Evolutionary conservation across 805 yeast genomes (phyloP), one percentile per base, ranked within the genome.

Genomic region (Barnettozyma salicaria): DNA sequence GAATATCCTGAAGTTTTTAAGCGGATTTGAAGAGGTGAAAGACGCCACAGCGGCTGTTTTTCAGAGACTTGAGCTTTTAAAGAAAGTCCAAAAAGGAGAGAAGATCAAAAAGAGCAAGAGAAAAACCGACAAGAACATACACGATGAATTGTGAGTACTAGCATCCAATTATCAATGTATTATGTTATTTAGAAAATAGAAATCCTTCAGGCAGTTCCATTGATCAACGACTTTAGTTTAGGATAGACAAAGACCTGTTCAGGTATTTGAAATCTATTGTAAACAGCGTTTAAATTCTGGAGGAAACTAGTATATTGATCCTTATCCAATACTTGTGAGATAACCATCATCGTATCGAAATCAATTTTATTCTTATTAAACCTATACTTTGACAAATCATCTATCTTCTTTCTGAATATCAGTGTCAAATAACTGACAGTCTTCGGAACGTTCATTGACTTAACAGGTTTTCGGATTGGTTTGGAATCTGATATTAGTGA

Each of bases 1-100:
- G 5, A 50, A 42, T 1, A 46, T 70, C 19, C 41, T 61, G 5
- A 35, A 54, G 24, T 69, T 56, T 41, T 32, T 70, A 7, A 28
- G 48, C 3, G 34, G 51, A 8, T 60, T 49, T 38, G 64, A 55
- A 8, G 46, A 39, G 3, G 63, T 71, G 1, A 28, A 37, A 6
- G 69, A 64, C 33, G 68, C 70, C 19, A 28, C 41, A 4, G 26
- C 18, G 7, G 37, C 27, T 2, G 29, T 53, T 1, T 14, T 32
- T 7, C 34, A 43, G 18, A 46, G 42, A 28, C 8, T 30, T 3
- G 40, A 34, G 4, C 40, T 30, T 13, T 28, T 48, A 13, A 57
- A 58, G 14, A 40, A 36, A 28, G 52, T 55, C 5, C 39, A 42
- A 32, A 48, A 40, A 21, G 52, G 53, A 17, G 54, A 55, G 30